phyloP scores from a whole-genome alignment of 805 yeast genomes.

The Martiniozyma abietophila region DNA sequence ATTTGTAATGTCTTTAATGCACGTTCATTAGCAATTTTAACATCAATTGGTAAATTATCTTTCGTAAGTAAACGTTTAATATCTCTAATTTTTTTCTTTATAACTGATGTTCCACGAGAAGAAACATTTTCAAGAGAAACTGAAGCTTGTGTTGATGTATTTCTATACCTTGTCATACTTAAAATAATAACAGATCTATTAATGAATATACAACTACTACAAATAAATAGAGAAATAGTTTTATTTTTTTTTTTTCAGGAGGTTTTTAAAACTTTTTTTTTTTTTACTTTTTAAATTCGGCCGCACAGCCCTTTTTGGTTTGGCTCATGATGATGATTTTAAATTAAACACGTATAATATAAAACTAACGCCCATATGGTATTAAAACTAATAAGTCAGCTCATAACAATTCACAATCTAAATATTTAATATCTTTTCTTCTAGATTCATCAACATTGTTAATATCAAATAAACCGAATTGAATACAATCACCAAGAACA shows the following conservation, averaged over 20 bases:
- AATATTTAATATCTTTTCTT: conserved; percentile 30
- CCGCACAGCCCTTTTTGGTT: too few relatives aligned
- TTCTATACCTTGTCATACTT: conserved; percentile 8
- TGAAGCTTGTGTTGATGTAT: conserved; percentile 6
- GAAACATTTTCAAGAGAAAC: conserved; percentile 25
- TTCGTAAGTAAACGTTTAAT: conserved; percentile 56
- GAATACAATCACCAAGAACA: conserved; percentile 65
- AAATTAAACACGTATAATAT: neutral
- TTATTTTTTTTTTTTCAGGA: too few relatives aligned
- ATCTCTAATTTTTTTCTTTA: conserved; percentile 83
- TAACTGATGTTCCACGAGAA: conserved; percentile 35
- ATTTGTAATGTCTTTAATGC: conserved; percentile 37
- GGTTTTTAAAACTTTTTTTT: conserved; percentile 1
- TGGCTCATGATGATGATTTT: too few relatives aligned
- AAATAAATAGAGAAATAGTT: conserved; percentile 1
- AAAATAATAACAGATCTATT: neutral
- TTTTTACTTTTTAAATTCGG: neutral
- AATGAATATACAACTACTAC: neutral
- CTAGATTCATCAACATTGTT: conserved; percentile 23
- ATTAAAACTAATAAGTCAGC: conserved; percentile 2
- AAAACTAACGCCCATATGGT: neutral
- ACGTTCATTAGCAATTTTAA: conserved; percentile 38
- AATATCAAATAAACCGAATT: conserved; percentile 42
- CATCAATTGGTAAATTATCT: conserved; percentile 48
- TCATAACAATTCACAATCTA: conserved; percentile 29